Conservation (phyloP, 176 grass and related monocot genomes). For the Ensete ventricosum region DNA sequence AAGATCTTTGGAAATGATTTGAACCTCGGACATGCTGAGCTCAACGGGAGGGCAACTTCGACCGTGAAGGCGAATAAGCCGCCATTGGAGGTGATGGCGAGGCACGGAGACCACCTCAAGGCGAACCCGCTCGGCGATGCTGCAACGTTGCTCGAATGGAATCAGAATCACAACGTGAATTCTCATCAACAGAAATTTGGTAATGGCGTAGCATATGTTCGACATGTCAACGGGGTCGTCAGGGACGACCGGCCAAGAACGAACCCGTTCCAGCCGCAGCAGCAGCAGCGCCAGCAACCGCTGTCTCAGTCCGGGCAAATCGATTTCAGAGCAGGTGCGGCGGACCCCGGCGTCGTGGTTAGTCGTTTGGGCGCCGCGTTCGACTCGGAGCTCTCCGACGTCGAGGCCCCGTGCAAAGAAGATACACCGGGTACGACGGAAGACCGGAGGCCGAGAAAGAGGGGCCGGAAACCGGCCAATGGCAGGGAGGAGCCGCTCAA, state of each 20-base stretch:
- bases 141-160: neutral
- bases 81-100: neutral
- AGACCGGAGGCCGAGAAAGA: conserved; percentile 59
- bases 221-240: neutral
- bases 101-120: neutral
- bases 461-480: conserved; percentile 61
- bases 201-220: neutral
- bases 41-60: neutral
- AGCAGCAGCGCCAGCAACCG: neutral
- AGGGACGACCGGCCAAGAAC: neutral
- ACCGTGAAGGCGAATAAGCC: neutral
- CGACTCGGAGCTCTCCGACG: conserved; percentile 25
- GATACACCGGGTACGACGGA: conserved; percentile 6
- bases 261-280: neutral
- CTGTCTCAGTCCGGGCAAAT: conserved; percentile 2
- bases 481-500: conserved; percentile 43
- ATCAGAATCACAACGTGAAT: neutral
- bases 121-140: neutral
- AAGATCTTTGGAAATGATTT: conserved; percentile 50
- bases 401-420: conserved; percentile 15
- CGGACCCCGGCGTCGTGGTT: neutral
- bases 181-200: neutral
- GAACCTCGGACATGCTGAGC: neutral
- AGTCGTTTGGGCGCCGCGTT: conserved; percentile 4
- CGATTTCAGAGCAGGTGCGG: conserved; percentile 13